Conservation (phyloP, 331 rosid species). For the Malus hybrid region DNA sequence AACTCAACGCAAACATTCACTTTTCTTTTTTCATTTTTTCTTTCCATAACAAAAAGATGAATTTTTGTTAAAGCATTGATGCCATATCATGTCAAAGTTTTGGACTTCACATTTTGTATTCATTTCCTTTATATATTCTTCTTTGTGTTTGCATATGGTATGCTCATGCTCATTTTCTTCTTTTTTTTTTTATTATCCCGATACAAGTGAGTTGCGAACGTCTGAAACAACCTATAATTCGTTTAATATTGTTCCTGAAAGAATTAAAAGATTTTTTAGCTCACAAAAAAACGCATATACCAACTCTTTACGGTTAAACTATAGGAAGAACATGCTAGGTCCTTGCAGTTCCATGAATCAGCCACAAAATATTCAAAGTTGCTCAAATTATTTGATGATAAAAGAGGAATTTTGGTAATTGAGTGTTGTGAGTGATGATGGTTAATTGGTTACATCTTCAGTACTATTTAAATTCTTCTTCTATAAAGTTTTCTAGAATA, state of each 20-base stretch:
- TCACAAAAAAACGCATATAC: neutral
- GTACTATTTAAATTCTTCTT: too few relatives aligned
- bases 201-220: neutral
- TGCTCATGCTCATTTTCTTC: neutral
- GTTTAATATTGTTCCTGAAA: rapidly evolving
- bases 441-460: slow-evolving; percentile 13
- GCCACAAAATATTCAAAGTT: neutral
- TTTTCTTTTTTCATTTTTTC: neutral
- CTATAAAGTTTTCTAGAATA: too few relatives aligned
- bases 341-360: neutral
- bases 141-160: neutral
- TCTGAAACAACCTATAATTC: rapidly evolving
- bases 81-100: neutral
- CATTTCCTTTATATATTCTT: neutral
- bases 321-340: neutral
- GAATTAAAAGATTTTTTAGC: too few relatives aligned
- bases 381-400: neutral
- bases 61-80: neutral
- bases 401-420: neutral
- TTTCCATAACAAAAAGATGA: neutral
- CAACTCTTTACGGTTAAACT: neutral
- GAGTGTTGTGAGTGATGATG: neutral
- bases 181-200: too few relatives aligned
- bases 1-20: neutral
- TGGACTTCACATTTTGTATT: neutral